Conservation (phyloP, 805 yeast species). For the Starmerella stellata region DNA sequence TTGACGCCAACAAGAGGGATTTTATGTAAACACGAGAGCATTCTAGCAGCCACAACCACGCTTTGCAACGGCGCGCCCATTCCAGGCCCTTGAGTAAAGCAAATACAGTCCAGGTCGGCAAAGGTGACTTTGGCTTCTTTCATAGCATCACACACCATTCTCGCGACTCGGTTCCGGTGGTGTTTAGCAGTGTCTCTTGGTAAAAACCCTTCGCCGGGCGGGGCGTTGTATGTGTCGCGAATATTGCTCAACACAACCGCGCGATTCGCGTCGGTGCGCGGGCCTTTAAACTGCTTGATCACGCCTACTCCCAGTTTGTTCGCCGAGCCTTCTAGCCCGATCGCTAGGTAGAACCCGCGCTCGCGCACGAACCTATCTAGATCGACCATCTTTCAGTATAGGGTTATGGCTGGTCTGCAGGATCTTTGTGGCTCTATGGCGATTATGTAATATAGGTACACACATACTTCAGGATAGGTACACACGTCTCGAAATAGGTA, state of each 20-base stretch:
- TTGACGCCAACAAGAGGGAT: constrained; percentile 86
- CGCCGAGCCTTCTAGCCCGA: constrained; percentile 95
- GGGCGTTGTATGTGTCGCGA: constrained; percentile 86
- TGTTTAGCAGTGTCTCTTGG: constrained; percentile 96
- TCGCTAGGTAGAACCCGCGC: constrained; percentile 35
- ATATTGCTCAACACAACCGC: constrained; percentile 75
- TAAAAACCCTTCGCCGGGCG: constrained; percentile 95
- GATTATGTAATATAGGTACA: too few species aligned
- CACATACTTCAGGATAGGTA: too few species aligned
- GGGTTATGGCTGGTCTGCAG: too few species aligned
- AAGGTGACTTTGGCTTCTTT: constrained; percentile 36
- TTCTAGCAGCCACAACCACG: constrained; percentile 82
- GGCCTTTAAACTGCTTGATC: constrained; percentile 54
- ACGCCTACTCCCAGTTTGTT: constrained; percentile 91
- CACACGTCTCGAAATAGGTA: too few species aligned
- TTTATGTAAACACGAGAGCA: constrained; percentile 60
- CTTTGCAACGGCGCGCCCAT: constrained; percentile 98
- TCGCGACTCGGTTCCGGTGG: constrained; percentile 83
- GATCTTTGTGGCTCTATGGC: too few species aligned
- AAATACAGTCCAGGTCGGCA: constrained; percentile 34
- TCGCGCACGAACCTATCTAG: constrained; percentile 32
- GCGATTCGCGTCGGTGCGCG: constrained; percentile 35
- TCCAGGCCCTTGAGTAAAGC: constrained; percentile 97
- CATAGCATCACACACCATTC: constrained; percentile 52
- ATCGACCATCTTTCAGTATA: constrained; percentile 29